phyloP scores from a whole-genome alignment of 495 filamentous ascomycete species.

The Cercophora scortea region DNA sequence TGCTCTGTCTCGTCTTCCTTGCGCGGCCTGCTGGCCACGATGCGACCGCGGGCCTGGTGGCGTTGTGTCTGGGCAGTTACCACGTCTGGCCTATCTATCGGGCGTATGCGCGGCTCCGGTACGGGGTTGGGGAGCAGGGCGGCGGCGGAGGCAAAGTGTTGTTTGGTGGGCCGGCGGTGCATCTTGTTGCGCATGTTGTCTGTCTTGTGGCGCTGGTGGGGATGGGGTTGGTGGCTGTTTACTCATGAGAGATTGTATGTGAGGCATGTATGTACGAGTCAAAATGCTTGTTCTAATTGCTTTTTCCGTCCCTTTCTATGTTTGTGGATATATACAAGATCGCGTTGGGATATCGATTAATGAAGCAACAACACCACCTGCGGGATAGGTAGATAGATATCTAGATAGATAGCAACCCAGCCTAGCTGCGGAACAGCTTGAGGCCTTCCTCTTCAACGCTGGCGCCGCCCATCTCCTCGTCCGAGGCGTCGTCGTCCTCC shows the following conservation, averaged over 20 bases:
- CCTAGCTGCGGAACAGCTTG: conserved; percentile 60
- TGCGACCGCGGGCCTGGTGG: conserved; percentile 9
- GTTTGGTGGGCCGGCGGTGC: conserved; percentile 22
- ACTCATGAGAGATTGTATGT: background rate
- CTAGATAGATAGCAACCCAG: background rate
- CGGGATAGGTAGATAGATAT: background rate
- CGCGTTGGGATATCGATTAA: no score
- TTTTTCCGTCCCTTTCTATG: background rate
- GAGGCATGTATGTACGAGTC: background rate
- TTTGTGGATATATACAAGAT: background rate
- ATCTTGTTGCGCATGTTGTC: conserved; percentile 18
- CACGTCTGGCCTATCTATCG: conserved; percentile 32
- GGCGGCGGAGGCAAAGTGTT: background rate
- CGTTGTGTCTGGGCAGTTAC: conserved; percentile 26
- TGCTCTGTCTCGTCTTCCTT: conserved; percentile 17
- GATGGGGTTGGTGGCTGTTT: background rate
- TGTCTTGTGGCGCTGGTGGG: conserved; percentile 14
- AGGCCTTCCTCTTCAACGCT: conserved; percentile 59
- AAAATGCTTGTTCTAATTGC: background rate
- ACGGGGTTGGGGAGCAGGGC: background rate
- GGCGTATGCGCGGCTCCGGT: conserved; percentile 15
- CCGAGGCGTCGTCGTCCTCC: conserved; percentile 55
- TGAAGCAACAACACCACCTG: background rate
- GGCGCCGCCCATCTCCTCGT: conserved; percentile 49
- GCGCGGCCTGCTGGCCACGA: conserved; percentile 11